A percentile compares a stretch with the other conserved stretches of the same genome.
Conservation (phyloP, 2,329 filamentous ascomycete genomes). For the Ceratocystis cacaofunesta region DNA sequence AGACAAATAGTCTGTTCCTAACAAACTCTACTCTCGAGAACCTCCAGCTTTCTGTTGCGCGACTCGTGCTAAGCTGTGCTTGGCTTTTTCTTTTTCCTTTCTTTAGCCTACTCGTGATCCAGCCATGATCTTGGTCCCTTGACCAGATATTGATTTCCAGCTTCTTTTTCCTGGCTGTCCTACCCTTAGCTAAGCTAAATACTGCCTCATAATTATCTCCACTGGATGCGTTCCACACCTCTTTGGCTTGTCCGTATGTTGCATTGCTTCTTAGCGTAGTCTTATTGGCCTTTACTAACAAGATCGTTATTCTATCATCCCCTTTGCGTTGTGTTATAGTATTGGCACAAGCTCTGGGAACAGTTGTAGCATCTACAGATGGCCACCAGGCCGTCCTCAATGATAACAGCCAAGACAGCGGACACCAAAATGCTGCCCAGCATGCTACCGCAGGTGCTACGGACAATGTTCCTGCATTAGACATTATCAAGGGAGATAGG, state of each 20-base stretch:
- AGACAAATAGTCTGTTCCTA: neutral
- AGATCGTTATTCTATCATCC: too few relatives aligned
- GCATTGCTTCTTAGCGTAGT: neutral
- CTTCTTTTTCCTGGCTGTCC: neutral
- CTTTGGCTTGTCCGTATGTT: conserved; percentile 10
- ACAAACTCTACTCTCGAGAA: too few relatives aligned
- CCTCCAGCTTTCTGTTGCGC: neutral
- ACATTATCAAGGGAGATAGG: neutral
- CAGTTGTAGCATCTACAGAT: neutral
- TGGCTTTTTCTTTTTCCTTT: neutral
- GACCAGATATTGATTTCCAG: neutral
- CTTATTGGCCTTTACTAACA: neutral
- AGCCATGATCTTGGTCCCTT: conserved; percentile 2
- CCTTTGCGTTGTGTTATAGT: neutral
- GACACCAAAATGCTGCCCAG: neutral
- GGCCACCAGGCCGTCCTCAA: conserved; percentile 2
- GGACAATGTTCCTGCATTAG: neutral
- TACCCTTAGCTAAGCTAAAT: neutral
- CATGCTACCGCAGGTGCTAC: neutral
- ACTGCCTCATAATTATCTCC: neutral
- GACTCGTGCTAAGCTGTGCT: conserved; percentile 6
- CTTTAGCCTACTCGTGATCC: neutral
- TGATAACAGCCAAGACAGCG: neutral
- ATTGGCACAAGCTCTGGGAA: conserved; percentile 2
- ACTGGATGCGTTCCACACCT: conserved; percentile 5